Evolutionary conservation across 805 yeast genomes (phyloP).

Genomic region (Candida takata): DNA sequence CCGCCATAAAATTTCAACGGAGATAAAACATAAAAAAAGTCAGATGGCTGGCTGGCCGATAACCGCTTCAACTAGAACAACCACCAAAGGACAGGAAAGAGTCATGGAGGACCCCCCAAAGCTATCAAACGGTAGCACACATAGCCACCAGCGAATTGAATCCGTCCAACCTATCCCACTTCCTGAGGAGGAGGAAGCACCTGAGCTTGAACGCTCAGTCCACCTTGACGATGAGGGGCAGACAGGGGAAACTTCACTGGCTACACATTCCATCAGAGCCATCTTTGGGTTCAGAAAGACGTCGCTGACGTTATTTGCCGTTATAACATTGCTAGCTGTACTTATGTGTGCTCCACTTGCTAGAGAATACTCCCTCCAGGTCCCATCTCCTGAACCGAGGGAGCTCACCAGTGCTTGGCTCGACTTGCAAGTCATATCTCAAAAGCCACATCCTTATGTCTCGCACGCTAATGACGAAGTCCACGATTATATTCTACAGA

Average conservation of each 20-base stretch:
- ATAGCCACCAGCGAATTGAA: too few species aligned
- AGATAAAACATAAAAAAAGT: too few species aligned
- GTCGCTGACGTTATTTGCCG: slow-evolving; percentile 49
- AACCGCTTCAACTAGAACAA: too few species aligned
- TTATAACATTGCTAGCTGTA: slow-evolving; percentile 39
- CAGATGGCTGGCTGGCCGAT: too few species aligned
- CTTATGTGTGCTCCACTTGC: slow-evolving; percentile 32
- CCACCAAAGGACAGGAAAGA: too few species aligned
- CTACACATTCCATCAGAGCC: slow-evolving; percentile 32
- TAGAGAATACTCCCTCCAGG: slow-evolving; percentile 33
- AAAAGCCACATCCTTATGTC: slow-evolving; percentile 68
- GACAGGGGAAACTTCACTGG: slow-evolving; percentile 9
- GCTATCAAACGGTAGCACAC: too few species aligned
- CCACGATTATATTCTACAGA: slow-evolving; percentile 52
- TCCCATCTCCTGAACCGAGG: slow-evolving; percentile 38
- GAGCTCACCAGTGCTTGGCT: slow-evolving; percentile 48
- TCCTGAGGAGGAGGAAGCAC: too few species aligned
- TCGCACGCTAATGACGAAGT: slow-evolving; percentile 72
- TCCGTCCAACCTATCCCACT: too few species aligned
- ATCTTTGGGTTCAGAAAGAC: slow-evolving; percentile 70
- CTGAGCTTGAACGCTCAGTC: too few species aligned
- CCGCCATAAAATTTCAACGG: too few species aligned
- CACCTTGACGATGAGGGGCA: not conserved
- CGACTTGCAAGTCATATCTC: slow-evolving; percentile 64
- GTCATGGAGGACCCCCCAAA: too few species aligned